A percentile compares a stretch with the other conserved stretches of the same genome.
Conservation (phyloP, 2,329 filamentous ascomycete species). For the Hyphodiscus sp. region DNA sequence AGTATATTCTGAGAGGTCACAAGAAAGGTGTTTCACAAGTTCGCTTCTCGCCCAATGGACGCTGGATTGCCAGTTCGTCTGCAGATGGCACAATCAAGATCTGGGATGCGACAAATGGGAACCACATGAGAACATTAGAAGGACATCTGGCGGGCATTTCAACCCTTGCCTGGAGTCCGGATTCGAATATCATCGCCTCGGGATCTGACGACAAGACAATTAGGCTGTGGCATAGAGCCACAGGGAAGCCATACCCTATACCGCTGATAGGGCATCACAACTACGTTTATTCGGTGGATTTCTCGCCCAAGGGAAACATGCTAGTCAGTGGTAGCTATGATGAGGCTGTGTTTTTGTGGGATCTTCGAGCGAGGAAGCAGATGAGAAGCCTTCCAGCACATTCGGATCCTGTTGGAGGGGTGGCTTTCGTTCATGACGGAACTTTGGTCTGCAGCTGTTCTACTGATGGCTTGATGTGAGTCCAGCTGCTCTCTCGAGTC, state of each 20-base stretch:
- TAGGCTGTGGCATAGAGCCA: conserved; percentile 76
- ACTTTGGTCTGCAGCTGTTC: conserved; percentile 89
- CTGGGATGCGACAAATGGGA: conserved; percentile 75
- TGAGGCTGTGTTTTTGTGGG: conserved; percentile 95
- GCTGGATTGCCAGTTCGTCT: conserved; percentile 83
- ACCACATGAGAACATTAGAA: conserved; percentile 79
- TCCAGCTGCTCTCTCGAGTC: conserved; percentile 15
- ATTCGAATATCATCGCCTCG: conserved; percentile 79
- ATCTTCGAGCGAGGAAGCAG: conserved; percentile 76
- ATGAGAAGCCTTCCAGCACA: conserved; percentile 93
- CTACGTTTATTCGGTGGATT: conserved; percentile 89
- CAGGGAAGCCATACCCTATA: conserved; percentile 45
- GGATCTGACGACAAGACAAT: conserved; percentile 97
- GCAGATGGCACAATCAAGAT: conserved; percentile 88
- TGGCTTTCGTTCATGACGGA: conserved; percentile 88
- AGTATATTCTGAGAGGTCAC: conserved; percentile 71
- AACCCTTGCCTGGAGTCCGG: conserved; percentile 89
- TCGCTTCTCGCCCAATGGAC: conserved; percentile 84
- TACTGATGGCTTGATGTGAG: conserved; percentile 79
- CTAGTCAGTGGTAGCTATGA: conserved; percentile 93
- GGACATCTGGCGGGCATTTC: conserved; percentile 91
- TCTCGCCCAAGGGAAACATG: conserved; percentile 97
- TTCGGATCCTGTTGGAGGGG: conserved; percentile 87
- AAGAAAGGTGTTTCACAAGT: conserved; percentile 74
- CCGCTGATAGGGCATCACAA: conserved; percentile 85